Conservation (phyloP, 441 rosid genomes). For the Erodium moschatum region DNA sequence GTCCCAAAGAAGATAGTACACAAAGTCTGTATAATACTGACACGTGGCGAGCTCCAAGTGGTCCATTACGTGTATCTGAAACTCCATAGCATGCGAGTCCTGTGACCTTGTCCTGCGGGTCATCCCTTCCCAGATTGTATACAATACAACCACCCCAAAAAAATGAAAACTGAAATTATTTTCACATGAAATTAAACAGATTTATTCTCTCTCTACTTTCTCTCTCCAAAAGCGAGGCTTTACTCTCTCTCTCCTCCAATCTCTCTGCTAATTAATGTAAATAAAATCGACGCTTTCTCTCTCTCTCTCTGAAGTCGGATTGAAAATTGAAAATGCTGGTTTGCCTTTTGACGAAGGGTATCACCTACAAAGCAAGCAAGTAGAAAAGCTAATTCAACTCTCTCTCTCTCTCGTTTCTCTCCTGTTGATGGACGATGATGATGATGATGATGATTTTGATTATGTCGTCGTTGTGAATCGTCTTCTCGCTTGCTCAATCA, state of each 20-base stretch:
- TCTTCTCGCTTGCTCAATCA: too few relatives aligned
- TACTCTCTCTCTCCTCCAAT: neutral
- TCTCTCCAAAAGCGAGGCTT: neutral
- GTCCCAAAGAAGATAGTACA: too few relatives aligned
- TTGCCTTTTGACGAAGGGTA: neutral
- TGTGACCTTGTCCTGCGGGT: too few relatives aligned
- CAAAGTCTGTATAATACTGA: too few relatives aligned
- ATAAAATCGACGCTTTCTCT: neutral
- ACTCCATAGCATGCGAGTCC: too few relatives aligned
- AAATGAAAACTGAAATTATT: too few relatives aligned
- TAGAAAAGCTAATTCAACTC: slow-evolving; percentile 16
- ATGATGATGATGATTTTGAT: slow-evolving; percentile 20
- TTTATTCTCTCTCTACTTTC: too few relatives aligned
- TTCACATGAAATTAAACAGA: too few relatives aligned
- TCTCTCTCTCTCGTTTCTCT: neutral
- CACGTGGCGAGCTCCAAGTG: too few relatives aligned
- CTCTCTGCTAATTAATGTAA: neutral
- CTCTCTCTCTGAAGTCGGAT: neutral
- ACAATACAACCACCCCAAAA: too few relatives aligned
- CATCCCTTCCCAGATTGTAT: too few relatives aligned
- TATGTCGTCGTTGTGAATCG: neutral
- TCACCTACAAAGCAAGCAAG: neutral
- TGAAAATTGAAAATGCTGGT: neutral
- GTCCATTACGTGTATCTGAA: too few relatives aligned
- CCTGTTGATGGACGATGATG: neutral